Conservation (phyloP, 164 flowering plant species). For the Sedum album region DNA sequence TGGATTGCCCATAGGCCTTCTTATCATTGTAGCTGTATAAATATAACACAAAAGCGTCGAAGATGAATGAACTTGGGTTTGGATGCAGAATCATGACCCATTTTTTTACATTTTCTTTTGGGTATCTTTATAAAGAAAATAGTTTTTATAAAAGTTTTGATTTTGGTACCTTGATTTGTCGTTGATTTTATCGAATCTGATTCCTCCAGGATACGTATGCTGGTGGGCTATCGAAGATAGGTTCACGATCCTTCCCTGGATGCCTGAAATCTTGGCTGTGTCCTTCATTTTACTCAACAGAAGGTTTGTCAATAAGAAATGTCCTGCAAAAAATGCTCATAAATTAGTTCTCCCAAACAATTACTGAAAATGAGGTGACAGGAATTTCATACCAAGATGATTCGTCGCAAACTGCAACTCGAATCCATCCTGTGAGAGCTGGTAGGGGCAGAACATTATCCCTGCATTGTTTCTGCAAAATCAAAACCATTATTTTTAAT, state of each 20-base stretch:
- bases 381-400: slow-evolving; percentile 51
- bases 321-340: slow-evolving; percentile 43
- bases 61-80: no score
- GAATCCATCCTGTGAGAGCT: slow-evolving; percentile 78
- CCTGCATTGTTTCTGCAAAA: slow-evolving; percentile 88
- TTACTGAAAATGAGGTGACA: neutral
- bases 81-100: no score
- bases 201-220: slow-evolving; percentile 54
- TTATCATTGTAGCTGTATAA: slow-evolving; percentile 67
- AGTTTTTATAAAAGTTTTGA: neutral
- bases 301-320: slow-evolving; percentile 78
- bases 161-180: slow-evolving; percentile 37
- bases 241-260: slow-evolving; percentile 84
- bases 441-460: slow-evolving; percentile 86
- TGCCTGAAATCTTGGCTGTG: slow-evolving; percentile 56
- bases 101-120: neutral
- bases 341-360: neutral
- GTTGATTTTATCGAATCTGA: slow-evolving; percentile 54
- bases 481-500: neutral
- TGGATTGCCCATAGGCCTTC: slow-evolving; percentile 93
- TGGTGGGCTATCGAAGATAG: slow-evolving; percentile 78
- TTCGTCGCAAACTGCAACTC: slow-evolving; percentile 91
- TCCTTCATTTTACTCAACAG: slow-evolving; percentile 83
- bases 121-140: neutral
- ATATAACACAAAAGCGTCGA: neutral